Evolutionary conservation across 73 alveolate species (phyloP).

Genomic region (Symbiodinium pilosum): DNA sequence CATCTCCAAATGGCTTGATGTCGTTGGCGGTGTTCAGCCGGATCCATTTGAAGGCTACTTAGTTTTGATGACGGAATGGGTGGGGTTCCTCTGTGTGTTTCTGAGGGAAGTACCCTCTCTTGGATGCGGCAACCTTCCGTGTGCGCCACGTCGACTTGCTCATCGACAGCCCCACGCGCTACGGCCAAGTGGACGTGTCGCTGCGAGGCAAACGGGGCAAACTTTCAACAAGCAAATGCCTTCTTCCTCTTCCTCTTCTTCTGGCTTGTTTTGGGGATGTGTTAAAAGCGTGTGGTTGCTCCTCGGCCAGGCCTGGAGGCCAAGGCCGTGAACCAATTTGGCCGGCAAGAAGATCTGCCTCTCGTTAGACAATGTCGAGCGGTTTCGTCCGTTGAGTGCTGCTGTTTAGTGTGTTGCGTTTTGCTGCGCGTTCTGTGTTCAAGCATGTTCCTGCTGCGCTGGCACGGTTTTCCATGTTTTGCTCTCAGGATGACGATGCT

Average conservation of each 20-base stretch:
- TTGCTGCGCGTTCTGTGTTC: no score
- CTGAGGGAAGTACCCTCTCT: slow-evolving; percentile 47
- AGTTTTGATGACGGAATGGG: background rate
- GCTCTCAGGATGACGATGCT: slow-evolving; percentile 43
- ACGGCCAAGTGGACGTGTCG: slow-evolving; percentile 53
- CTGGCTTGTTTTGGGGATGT: no score
- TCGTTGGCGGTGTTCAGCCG: slow-evolving; percentile 84
- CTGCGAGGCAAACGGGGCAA: slow-evolving; percentile 42
- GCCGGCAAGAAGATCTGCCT: slow-evolving; percentile 69
- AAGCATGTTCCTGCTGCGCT: no score
- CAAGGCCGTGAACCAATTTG: slow-evolving; percentile 65
- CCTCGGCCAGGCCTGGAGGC: slow-evolving; percentile 65
- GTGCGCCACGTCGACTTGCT: slow-evolving; percentile 76
- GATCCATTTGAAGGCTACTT: slow-evolving; percentile 60
- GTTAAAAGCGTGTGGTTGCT: no score
- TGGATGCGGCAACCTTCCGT: slow-evolving; percentile 84
- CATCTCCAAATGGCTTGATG: slow-evolving; percentile 66
- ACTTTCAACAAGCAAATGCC: no score
- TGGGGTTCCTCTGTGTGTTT: background rate
- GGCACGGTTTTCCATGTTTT: no score
- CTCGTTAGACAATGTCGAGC: background rate
- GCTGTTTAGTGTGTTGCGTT: no score
- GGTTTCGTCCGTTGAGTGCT: no score
- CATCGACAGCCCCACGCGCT: slow-evolving; percentile 56
- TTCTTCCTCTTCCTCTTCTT: no score